Percentiles rank a stretch among this genome's conserved stretches.
Conservation (phyloP, 2,329 filamentous ascomycete species). For the Coniochaeta sp. region DNA sequence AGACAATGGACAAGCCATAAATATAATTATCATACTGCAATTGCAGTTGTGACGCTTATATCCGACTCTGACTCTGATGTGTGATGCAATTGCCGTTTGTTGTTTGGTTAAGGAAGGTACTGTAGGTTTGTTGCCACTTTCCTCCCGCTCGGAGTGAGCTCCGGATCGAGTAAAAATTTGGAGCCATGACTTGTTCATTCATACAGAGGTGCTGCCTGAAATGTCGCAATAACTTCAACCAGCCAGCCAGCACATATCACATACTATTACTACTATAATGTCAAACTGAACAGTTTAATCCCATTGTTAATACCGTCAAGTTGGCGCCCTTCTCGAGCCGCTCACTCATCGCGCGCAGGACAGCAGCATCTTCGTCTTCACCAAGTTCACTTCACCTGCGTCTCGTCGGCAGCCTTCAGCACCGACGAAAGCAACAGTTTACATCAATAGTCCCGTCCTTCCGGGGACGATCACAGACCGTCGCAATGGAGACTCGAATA, state of each 20-base stretch:
- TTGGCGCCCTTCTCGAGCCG: neutral
- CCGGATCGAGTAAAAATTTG: neutral
- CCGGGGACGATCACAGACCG: neutral
- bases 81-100: neutral
- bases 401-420: neutral
- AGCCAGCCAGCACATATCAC: neutral
- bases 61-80: no score
- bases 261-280: neutral
- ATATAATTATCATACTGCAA: no score
- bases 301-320: neutral
- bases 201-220: no score
- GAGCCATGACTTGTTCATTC: neutral
- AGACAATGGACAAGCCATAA: no score
- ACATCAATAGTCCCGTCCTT: neutral
- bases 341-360: neutral
- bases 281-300: neutral
- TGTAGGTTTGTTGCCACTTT: slow-evolving; percentile 1
- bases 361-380: neutral
- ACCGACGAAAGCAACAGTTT: no score
- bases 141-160: neutral
- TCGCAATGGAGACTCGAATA: slow-evolving; percentile 13
- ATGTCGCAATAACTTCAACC: neutral
- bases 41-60: no score
- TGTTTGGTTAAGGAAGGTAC: neutral
- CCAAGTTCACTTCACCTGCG: neutral